phyloP scores from a whole-genome alignment of 139 green algal species.

The Chlorella sorokiniana region DNA sequence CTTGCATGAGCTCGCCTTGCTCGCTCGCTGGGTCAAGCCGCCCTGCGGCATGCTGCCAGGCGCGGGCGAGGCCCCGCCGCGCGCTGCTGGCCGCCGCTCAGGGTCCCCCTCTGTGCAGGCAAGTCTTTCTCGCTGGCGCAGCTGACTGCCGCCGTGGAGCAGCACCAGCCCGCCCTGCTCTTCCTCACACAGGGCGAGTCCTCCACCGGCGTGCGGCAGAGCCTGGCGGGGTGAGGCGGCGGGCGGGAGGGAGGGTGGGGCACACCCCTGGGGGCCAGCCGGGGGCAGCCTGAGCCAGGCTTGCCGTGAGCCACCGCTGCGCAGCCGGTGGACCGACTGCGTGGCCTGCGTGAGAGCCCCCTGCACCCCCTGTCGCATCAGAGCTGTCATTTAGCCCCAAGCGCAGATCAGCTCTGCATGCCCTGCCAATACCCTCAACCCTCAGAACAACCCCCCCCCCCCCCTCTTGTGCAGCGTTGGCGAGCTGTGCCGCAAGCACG shows the following conservation, averaged over 20 bases:
- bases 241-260: neutral
- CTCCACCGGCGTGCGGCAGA: constrained; percentile 83
- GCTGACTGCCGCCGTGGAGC: constrained; percentile 64
- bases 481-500: constrained; percentile 79
- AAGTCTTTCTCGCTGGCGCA: constrained; percentile 59
- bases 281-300: no score
- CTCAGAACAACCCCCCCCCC: neutral
- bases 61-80: no score
- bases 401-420: neutral
- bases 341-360: no score
- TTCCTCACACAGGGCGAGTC: constrained; percentile 91
- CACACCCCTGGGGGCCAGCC: no score
- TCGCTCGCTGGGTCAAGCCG: no score
- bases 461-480: constrained; percentile 19
- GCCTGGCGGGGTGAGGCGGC: constrained; percentile 56
- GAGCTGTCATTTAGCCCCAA: no score
- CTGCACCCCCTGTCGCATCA: no score
- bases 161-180: constrained; percentile 82
- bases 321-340: no score
- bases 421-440: neutral
- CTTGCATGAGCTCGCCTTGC: no score
- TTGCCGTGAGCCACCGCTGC: no score
- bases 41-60: no score
- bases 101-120: neutral
- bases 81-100: no score